A percentile compares a stretch with the other conserved stretches of the same genome.
phyloP scores from a whole-genome alignment of 345 rosid species.

The Citrus trifoliata region DNA sequence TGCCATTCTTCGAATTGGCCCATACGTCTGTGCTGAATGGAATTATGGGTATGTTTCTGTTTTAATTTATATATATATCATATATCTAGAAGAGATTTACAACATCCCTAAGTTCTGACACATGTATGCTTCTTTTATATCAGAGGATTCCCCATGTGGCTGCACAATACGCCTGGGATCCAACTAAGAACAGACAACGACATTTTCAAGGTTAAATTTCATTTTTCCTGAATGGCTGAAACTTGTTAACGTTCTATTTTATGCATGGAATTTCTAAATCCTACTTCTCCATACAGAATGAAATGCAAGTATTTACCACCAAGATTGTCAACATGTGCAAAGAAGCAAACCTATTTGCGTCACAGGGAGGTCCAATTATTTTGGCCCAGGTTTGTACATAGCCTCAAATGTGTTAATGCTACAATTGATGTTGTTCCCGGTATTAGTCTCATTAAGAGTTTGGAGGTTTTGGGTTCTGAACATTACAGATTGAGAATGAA shows the following conservation, averaged over 20 bases:
- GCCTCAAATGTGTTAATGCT: too few relatives aligned
- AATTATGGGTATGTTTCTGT: slow-evolving; percentile 42
- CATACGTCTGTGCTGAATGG: slow-evolving; percentile 61
- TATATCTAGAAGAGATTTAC: not conserved
- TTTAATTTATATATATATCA: too few relatives aligned
- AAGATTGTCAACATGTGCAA: slow-evolving; percentile 42
- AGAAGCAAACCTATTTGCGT: slow-evolving; percentile 54
- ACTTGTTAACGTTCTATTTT: not conserved
- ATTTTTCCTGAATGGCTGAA: not conserved
- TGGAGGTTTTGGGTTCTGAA: not conserved
- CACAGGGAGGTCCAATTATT: slow-evolving; percentile 65
- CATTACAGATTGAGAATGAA: slow-evolving; percentile 30
- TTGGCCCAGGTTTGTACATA: slow-evolving; percentile 41
- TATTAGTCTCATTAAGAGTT: too few relatives aligned
- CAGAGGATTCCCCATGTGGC: slow-evolving; percentile 33
- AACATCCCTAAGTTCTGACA: not conserved
- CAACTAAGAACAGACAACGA: slow-evolving; percentile 21
- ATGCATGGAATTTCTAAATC: not conserved
- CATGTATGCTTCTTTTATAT: not conserved
- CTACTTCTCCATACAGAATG: slow-evolving; percentile 7
- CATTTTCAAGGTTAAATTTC: slow-evolving; percentile 19
- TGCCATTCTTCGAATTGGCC: slow-evolving; percentile 50
- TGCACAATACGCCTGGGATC: slow-evolving; percentile 25
- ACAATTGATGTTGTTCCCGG: too few relatives aligned
- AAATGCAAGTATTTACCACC: slow-evolving; percentile 29